Evolutionary conservation across 192 early-diverging fungal species (phyloP).

Genomic region (Allomyces arbusculus): DNA sequence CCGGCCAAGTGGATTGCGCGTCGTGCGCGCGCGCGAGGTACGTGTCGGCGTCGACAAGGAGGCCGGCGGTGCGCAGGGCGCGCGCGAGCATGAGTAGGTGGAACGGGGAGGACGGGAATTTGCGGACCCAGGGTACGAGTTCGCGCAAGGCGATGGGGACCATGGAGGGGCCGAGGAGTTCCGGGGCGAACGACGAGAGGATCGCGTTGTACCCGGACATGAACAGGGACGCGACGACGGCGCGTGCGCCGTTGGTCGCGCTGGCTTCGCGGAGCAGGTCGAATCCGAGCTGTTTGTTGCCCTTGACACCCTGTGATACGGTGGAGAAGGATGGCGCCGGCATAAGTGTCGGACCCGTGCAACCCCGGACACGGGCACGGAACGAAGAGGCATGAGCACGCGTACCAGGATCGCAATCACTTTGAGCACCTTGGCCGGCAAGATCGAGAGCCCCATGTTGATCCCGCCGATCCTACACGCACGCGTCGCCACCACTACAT

Average conservation of each 20-base stretch:
- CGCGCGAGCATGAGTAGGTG: background rate
- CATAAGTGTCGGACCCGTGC: no score
- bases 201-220: background rate
- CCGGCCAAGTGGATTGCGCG: background rate
- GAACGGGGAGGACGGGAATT: background rate
- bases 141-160: background rate
- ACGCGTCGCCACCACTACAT: no score
- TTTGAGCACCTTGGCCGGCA: background rate
- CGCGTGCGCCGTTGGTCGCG: background rate
- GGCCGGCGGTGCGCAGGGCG: background rate
- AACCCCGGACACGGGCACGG: no score
- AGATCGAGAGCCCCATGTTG: background rate
- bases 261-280: background rate
- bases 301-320: background rate
- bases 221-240: background rate
- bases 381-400: background rate
- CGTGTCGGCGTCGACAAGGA: background rate
- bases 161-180: background rate
- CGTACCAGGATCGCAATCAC: background rate
- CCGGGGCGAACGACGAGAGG: background rate
- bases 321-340: no score
- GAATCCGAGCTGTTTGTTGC: background rate
- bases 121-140: background rate
- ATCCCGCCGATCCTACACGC: background rate
- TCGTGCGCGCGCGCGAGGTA: background rate